Conservation (phyloP, 495 filamentous ascomycete species). For the Penicillium coprophilum region DNA sequence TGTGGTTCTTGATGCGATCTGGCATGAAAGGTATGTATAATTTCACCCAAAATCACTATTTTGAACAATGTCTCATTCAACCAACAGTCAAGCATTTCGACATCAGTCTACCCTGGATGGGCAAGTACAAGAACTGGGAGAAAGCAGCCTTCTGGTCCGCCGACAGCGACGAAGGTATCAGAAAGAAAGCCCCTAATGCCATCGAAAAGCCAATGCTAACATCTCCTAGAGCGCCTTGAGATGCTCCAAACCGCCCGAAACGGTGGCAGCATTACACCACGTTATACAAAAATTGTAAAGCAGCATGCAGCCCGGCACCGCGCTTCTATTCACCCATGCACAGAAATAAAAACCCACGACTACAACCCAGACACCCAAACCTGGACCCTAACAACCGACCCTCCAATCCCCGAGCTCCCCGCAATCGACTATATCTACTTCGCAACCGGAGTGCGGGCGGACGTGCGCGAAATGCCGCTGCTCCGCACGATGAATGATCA, state of each 20-base stretch:
- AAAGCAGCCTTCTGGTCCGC: constrained; percentile 63
- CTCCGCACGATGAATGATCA: constrained; percentile 50
- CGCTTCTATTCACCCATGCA: constrained; percentile 51
- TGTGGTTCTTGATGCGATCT: constrained; percentile 59
- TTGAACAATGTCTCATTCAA: not conserved
- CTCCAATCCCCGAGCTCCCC: constrained; percentile 49
- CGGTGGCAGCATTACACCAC: constrained; percentile 61
- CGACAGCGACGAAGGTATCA: constrained; percentile 51
- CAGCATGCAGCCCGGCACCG: constrained; percentile 44
- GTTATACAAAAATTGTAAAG: constrained; percentile 54
- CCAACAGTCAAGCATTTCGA: constrained; percentile 61
- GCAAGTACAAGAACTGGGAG: constrained; percentile 64
- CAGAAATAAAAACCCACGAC: constrained; percentile 39
- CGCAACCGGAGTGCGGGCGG: constrained; percentile 56
- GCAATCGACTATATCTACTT: constrained; percentile 64
- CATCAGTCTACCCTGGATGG: constrained; percentile 62
- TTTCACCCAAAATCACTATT: not conserved
- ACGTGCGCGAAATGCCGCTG: constrained; percentile 51
- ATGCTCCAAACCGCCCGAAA: constrained; percentile 57
- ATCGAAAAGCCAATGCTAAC: not conserved
- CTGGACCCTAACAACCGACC: constrained; percentile 52
- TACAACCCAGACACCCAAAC: constrained; percentile 40
- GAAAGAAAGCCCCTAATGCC: not conserved
- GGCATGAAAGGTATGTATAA: constrained; percentile 45
- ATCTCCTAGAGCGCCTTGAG: constrained; percentile 49